Conservation (phyloP, 2,329 filamentous ascomycete genomes). For the Stemphylium beticola region DNA sequence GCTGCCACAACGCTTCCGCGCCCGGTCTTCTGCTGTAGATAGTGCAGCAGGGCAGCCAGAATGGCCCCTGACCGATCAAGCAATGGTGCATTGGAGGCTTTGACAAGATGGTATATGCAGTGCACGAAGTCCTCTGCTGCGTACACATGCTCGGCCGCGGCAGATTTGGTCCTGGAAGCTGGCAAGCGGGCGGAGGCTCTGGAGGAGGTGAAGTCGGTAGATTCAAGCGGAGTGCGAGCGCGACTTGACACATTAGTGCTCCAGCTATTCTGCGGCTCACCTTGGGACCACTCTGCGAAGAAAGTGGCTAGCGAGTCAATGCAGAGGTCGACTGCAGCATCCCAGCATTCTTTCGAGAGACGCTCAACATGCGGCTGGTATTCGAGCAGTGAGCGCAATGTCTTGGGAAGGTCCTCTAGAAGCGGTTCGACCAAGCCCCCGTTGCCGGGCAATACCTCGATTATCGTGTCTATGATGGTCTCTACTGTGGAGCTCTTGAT, state of each 20-base stretch:
- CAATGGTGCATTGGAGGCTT: conserved; percentile 72
- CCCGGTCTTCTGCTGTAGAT: conserved; percentile 67
- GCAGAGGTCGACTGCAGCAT: conserved; percentile 73
- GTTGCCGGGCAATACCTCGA: conserved; percentile 69
- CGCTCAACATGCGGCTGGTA: conserved; percentile 81
- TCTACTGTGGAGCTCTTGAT: conserved; percentile 80
- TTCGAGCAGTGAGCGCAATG: conserved; percentile 71
- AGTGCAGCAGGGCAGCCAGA: conserved; percentile 62
- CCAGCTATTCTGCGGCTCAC: conserved; percentile 35
- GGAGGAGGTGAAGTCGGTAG: conserved; percentile 30
- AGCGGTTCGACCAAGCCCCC: conserved; percentile 74
- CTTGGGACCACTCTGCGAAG: conserved; percentile 30
- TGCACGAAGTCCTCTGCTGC: conserved; percentile 57
- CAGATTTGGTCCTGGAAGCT: conserved; percentile 23
- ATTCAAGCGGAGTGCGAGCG: conserved; percentile 40
- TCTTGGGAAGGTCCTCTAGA: conserved; percentile 77
- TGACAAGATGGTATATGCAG: conserved; percentile 69
- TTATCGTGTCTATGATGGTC: conserved; percentile 80
- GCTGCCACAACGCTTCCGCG: conserved; percentile 72
- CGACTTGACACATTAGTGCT: conserved; percentile 38
- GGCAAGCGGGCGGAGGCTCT: conserved; percentile 34
- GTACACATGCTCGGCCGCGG: conserved; percentile 30
- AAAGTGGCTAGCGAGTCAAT: conserved; percentile 61
- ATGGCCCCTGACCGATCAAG: conserved; percentile 63
- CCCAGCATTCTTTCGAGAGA: conserved; percentile 72